Conservation (phyloP, 805 yeast genomes). For the Scheffersomyces amazonensis region DNA sequence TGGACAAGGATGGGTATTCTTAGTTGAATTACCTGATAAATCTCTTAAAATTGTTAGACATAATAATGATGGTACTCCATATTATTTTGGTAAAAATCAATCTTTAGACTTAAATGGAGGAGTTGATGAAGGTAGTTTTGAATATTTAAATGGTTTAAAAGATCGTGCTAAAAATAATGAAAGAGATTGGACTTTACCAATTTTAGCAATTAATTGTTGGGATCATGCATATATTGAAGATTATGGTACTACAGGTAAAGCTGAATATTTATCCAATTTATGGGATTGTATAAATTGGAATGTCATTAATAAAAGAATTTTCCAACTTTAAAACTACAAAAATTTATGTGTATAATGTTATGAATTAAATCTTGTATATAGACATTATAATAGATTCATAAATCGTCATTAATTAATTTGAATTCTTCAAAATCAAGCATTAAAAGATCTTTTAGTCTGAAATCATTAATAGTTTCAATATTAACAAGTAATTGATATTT, state of each 20-base stretch:
- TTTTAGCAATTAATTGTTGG: conserved; percentile 82
- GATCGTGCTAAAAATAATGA: conserved; percentile 38
- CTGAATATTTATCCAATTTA: conserved; percentile 66
- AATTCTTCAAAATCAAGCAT: conserved; percentile 20
- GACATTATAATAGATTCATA: background rate
- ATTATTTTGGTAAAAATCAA: conserved; percentile 67
- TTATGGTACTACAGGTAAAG: conserved; percentile 76
- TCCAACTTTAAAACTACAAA: conserved; percentile 24
- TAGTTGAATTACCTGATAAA: conserved; percentile 66
- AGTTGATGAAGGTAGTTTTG: conserved; percentile 52
- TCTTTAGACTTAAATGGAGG: conserved; percentile 74
- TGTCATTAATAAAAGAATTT: conserved; percentile 53
- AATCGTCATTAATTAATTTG: conserved; percentile 1
- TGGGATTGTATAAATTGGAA: conserved; percentile 86
- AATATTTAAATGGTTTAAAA: conserved; percentile 41
- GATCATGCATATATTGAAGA: conserved; percentile 84
- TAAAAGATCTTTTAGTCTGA: conserved; percentile 16
- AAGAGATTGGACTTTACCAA: conserved; percentile 66
- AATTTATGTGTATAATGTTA: background rate
- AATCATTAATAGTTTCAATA: conserved; percentile 11
- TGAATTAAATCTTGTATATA: background rate
- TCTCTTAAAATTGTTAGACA: conserved; percentile 51
- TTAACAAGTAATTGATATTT: conserved; percentile 16
- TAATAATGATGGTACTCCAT: conserved; percentile 78
- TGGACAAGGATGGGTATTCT: conserved; percentile 76